Evolutionary conservation across 352 stramenopile species (phyloP), one percentile per base, ranked within the genome.

Genomic region (Hyphochytrium catenoides): DNA sequence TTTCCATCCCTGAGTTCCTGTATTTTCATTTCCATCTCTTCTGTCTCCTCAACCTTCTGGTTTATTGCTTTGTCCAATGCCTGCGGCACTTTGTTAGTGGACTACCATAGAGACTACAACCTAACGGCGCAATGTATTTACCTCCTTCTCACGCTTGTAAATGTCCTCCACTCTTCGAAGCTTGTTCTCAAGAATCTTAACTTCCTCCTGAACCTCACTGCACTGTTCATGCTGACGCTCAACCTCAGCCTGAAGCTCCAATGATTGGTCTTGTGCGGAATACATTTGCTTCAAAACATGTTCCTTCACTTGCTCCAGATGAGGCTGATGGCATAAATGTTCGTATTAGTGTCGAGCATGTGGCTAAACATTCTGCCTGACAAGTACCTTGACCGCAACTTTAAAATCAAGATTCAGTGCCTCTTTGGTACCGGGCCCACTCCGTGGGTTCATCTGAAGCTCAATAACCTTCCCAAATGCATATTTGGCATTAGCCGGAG

Each of bases 1-100:
- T 58, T 27, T 61, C 58, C 26, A 76, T 75, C 41, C n/a, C n/a
- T n/a, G n/a, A n/a, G n/a, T n/a, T n/a, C n/a, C n/a, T n/a, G n/a
- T n/a, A n/a, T n/a, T n/a, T 67, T 54, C 8, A 69, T 43, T 47
- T 76, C 66, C 17, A 79, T 50, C 33, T 76, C 63, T 56, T 73
- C 63, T 2, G 53, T 64, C 26, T 54, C 60, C 1, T 44, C 33
- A 2, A 53, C 24, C 25, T 74, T 73, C 26, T 65, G 52, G 23
- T 43, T 43, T 23, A 68, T 57, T 18, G 34, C 51, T 14, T 47
- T 41, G 26, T 60, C 58, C 12, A 50, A 43, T 17, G 51, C n/a
- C n/a, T n/a, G n/a, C n/a, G n/a, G n/a, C n/a, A n/a, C n/a, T n/a
- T n/a, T n/a, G n/a, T n/a, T n/a, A n/a, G n/a, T n/a, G n/a, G n/a